Base-by-base conservation (phyloP, 2,329 filamentous ascomycete species). In the Clonostachys chloroleuca region DNA sequence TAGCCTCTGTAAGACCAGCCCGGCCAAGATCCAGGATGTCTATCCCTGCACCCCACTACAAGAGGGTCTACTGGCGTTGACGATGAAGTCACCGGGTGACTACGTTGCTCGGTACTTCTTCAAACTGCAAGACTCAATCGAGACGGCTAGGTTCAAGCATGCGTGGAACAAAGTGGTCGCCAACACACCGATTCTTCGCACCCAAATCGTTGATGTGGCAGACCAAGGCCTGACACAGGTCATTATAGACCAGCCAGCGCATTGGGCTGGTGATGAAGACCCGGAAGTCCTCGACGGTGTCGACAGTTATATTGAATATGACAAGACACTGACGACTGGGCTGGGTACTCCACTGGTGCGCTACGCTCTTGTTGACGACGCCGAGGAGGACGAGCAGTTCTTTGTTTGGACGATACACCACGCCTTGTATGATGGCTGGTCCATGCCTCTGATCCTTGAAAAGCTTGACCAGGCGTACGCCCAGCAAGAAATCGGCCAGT, bases 201-300 rank as follows among this genome's bases (percentile, higher is more conserved):
- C 44, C 12, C 12, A 34, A 41, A 46, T 46, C 12, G 44, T 41
- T 10, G 6, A 40, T 5, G 36, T 35, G 17, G 16, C 16, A 6
- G 9, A 34, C 13, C 58, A 59, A 17, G 69, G 70, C 12, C 58
- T 72, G 6, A 58, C 70, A 49, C 70, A 74, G 51, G 65, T 67
- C 3, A 64, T 73, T 16, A 51, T 72, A 24, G 61, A 61, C 16
- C 62, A 65, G 45, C 54, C 58, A 16, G 63, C 66, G 14, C 49
- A 55, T 35, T 60, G 61, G 55, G 50, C 55, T 12, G 52, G 59
- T 3, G 63, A 56, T 2, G 51, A 52, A 20, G 59, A 18, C 24
- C 18, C 36, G 12, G 24, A 44, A 20, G 42, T 7, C 42, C n/a
- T n/a, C n/a, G n/a, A n/a, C n/a, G n/a, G 57, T 9, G 54, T 70